Evolutionary conservation across 108 stramenopile species (phyloP).

Genomic region (Craspedostauros australis): DNA sequence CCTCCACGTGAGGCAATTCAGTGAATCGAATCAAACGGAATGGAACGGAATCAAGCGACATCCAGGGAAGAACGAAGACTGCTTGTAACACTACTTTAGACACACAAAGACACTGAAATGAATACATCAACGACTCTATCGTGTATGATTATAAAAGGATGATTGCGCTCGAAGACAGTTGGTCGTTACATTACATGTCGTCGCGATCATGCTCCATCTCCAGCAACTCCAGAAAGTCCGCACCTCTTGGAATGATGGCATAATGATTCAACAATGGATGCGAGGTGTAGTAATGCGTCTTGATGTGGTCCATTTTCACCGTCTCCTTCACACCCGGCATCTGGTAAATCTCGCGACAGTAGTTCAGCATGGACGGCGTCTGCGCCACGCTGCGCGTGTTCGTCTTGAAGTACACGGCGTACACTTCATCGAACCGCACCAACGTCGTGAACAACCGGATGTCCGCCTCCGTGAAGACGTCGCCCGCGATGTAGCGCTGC

Average conservation of each 20-base stretch:
- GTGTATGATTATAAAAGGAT: too few species aligned
- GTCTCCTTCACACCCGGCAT: conserved; percentile 43
- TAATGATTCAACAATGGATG: conserved; percentile 19
- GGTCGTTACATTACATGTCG: too few species aligned
- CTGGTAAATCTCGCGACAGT: conserved; percentile 58
- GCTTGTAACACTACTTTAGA: too few species aligned
- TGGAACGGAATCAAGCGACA: too few species aligned
- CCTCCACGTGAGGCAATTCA: neutral
- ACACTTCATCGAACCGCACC: conserved; percentile 66
- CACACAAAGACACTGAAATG: too few species aligned
- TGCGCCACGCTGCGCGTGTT: conserved; percentile 21
- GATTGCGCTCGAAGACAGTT: too few species aligned
- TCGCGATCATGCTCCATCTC: conserved; percentile 1
- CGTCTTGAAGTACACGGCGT: conserved; percentile 63
- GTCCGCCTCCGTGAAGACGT: conserved; percentile 53
- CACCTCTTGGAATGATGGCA: conserved; percentile 10
- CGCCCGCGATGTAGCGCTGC: conserved; percentile 29
- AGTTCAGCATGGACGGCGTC: conserved; percentile 55
- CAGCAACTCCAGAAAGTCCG: conserved; percentile 1
- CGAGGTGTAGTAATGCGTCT: conserved; percentile 57
- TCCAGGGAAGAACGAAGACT: too few species aligned
- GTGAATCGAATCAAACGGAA: neutral
- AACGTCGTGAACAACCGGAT: conserved; percentile 56
- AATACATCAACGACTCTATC: too few species aligned
- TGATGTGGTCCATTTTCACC: conserved; percentile 67